Conservation (phyloP, 306 rosid genomes). For the Medicago truncatula region DNA sequence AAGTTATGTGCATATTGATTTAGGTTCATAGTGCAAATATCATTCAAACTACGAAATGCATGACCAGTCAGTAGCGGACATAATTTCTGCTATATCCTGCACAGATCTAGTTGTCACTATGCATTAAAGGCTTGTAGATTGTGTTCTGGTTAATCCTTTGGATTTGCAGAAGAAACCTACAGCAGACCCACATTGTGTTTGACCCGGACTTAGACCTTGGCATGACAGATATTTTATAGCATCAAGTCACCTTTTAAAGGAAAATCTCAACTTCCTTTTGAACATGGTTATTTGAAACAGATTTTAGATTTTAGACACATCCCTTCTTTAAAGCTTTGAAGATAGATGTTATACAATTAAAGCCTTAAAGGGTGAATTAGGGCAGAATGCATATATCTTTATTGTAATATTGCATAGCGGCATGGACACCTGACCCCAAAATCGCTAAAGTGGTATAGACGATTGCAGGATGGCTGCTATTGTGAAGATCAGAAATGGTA, state of each 20-base stretch:
- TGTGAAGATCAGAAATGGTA: background rate
- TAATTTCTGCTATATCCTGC: background rate
- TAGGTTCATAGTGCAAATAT: background rate
- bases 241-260: slow-evolving; percentile 8
- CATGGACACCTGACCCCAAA: background rate
- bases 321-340: background rate
- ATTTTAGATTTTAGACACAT: background rate
- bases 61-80: background rate
- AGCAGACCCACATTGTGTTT: background rate
- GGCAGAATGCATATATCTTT: background rate
- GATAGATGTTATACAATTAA: slow-evolving; percentile 10
- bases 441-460: background rate
- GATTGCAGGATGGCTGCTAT: background rate
- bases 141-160: background rate
- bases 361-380: slow-evolving; percentile 7
- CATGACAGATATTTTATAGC: background rate
- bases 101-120: slow-evolving; percentile 4
- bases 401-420: background rate
- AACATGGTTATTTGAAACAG: background rate
- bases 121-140: background rate
- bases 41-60: background rate
- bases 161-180: slow-evolving; percentile 16
- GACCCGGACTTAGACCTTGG: background rate
- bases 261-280: slow-evolving; percentile 8
- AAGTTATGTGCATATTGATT: slow-evolving; percentile 6